Evolutionary conservation across 768 basidiomycete species (phyloP).

Genomic region (Auricularia cornea): DNA sequence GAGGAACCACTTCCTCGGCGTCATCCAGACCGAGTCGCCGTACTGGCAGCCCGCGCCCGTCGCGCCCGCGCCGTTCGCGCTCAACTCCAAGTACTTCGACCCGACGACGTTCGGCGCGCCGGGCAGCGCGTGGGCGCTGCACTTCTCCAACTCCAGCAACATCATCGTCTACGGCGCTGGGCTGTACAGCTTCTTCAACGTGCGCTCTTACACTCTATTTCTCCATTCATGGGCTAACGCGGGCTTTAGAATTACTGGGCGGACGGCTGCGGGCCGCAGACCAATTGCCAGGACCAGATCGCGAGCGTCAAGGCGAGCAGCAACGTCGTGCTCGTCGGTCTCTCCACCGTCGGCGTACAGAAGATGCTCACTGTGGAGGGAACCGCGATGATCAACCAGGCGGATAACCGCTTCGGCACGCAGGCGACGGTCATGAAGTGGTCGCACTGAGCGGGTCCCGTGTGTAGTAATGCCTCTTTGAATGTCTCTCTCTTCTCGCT

Average conservation of each 20-base stretch:
- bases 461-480: no score
- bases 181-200: conserved; percentile 62
- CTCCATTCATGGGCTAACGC: not conserved
- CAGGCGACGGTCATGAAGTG: not conserved
- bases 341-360: conserved; percentile 50
- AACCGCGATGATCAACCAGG: conserved; percentile 30
- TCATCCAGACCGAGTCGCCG: conserved; percentile 40
- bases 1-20: conserved; percentile 57
- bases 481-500: no score
- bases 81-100: conserved; percentile 28
- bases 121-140: conserved; percentile 48
- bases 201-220: conserved; percentile 16
- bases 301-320: conserved; percentile 44
- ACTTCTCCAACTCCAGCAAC: conserved; percentile 41
- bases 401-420: not conserved
- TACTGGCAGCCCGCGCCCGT: conserved; percentile 58
- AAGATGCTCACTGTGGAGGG: conserved; percentile 45
- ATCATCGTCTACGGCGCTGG: conserved; percentile 63
- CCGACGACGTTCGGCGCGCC: conserved; percentile 31
- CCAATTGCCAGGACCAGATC: conserved; percentile 51
- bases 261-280: conserved; percentile 35
- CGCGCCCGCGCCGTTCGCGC: conserved; percentile 28
- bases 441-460: not conserved
- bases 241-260: conserved; percentile 38
- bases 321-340: conserved; percentile 41